These are phyloP conservation scores for Penicillium sp. DNA, from an alignment of 2,329 filamentous ascomycete species.

Conservation along the genomic window DNA sequence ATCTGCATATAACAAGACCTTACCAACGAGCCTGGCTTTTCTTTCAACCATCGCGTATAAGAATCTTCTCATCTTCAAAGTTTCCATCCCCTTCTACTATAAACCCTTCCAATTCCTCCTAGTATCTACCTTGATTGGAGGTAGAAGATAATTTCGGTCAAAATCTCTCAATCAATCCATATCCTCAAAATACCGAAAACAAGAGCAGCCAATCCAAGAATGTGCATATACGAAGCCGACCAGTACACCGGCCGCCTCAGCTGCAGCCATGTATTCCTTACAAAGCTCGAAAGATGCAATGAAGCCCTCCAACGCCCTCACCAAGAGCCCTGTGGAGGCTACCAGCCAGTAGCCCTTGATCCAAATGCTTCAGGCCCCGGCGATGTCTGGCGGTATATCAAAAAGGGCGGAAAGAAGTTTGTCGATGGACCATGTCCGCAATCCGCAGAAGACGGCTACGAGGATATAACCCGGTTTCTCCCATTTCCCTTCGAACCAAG, in stretches of 20 bases:
- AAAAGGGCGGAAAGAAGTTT: not conserved
- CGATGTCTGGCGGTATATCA: not conserved
- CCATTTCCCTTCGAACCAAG: slow-evolving; percentile 2
- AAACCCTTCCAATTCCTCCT: not conserved
- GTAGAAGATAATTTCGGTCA: not conserved
- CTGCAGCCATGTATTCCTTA: slow-evolving; percentile 5
- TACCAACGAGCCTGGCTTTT: not conserved
- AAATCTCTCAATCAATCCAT: not conserved
- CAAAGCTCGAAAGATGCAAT: not conserved
- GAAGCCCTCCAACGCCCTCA: not conserved
- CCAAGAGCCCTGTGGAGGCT: not conserved
- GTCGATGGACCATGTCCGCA: slow-evolving; percentile 5
- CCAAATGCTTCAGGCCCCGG: not conserved
- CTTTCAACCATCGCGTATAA: not conserved
- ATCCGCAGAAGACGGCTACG: not conserved
- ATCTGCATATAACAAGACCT: not conserved
- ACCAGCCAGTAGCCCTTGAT: not conserved
- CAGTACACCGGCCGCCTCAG: slow-evolving; percentile 1
- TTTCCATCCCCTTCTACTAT: not conserved
- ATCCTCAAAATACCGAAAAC: not conserved
- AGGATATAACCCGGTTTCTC: slow-evolving; percentile 1
- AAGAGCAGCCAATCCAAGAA: not conserved
- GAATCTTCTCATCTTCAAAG: not conserved
- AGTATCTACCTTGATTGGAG: not conserved
- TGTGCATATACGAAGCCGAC: slow-evolving; percentile 5